These are phyloP conservation scores for Zygosaccharomyces lentus DNA, from an alignment of 805 yeast species.

Conservation along the genomic window DNA sequence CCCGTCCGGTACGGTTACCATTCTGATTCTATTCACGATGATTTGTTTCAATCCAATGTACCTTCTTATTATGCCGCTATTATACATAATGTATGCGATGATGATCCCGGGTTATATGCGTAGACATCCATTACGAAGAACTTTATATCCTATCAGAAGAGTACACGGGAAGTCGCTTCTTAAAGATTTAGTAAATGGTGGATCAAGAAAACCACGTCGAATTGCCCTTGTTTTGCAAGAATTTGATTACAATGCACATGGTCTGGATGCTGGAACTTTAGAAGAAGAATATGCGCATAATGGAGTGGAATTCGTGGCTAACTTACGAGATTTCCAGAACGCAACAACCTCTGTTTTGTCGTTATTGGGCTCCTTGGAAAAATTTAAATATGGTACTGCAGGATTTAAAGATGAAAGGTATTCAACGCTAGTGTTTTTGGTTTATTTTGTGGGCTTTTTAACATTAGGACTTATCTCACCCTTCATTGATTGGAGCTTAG, in stretches of 20 bases:
- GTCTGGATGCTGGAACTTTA: slow-evolving; percentile 8
- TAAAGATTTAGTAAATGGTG: slow-evolving; percentile 33
- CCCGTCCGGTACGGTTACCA: slow-evolving; percentile 63
- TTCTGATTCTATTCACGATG: slow-evolving; percentile 56
- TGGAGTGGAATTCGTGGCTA: slow-evolving; percentile 45
- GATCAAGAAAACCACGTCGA: slow-evolving; percentile 16
- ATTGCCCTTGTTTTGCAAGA: slow-evolving; percentile 11
- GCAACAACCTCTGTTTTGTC: slow-evolving; percentile 52
- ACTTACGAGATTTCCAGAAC: slow-evolving; percentile 71
- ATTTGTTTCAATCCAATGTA: slow-evolving; percentile 69
- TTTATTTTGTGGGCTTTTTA: slow-evolving; percentile 38
- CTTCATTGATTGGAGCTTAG: slow-evolving; percentile 59
- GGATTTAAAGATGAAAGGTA: slow-evolving; percentile 66
- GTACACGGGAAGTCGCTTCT: slow-evolving; percentile 52
- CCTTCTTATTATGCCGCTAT: slow-evolving; percentile 57
- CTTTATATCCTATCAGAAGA: slow-evolving; percentile 40
- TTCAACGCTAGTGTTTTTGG: slow-evolving; percentile 57
- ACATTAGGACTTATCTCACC: slow-evolving; percentile 42
- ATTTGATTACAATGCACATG: slow-evolving; percentile 4
- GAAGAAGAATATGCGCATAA: slow-evolving; percentile 31
- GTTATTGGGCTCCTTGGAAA: slow-evolving; percentile 48
- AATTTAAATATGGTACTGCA: slow-evolving; percentile 55
- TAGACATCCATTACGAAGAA: slow-evolving; percentile 58
- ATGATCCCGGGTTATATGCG: slow-evolving; percentile 67
- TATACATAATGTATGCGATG: slow-evolving; percentile 50